phyloP scores from a whole-genome alignment of 257 asterid genomes.

The Primulina tabacum region DNA sequence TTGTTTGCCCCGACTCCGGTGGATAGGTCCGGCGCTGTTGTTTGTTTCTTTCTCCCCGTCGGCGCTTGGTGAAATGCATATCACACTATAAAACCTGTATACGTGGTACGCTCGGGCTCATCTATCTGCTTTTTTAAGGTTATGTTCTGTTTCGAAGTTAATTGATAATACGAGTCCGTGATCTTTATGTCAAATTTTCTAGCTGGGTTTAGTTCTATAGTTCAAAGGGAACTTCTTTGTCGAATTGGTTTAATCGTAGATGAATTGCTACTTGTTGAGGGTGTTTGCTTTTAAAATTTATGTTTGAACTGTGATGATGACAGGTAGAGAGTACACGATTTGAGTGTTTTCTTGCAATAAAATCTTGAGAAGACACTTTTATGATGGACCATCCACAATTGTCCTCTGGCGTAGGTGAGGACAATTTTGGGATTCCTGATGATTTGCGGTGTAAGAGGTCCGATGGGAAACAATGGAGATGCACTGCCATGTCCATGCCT shows the following conservation, averaged over 20 bases:
- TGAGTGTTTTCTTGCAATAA: constrained; percentile 21
- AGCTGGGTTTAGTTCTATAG: neutral
- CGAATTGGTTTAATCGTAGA: neutral
- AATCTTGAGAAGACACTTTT: constrained; percentile 19
- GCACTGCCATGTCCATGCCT: constrained; percentile 99
- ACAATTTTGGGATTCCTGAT: constrained; percentile 78
- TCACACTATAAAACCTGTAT: neutral
- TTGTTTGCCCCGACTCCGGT: neutral
- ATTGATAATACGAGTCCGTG: neutral
- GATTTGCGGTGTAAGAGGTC: constrained; percentile 99
- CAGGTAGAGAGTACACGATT: constrained; percentile 33
- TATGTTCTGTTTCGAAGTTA: neutral
- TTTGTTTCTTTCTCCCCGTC: neutral
- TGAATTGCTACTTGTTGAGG: neutral
- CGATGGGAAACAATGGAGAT: constrained; percentile 99
- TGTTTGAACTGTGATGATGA: neutral
- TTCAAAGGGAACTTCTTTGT: neutral
- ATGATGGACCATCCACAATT: constrained; percentile 76
- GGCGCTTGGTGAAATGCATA: neutral
- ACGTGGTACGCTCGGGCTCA: neutral
- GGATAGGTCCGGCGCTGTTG: neutral
- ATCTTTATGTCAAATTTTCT: constrained; percentile 11
- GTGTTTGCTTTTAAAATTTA: constrained; percentile 3
- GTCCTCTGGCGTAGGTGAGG: constrained; percentile 73
- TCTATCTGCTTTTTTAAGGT: neutral